Conservation (phyloP, 129 eudicot species). For the Rutidosis leptorrhynchoides region DNA sequence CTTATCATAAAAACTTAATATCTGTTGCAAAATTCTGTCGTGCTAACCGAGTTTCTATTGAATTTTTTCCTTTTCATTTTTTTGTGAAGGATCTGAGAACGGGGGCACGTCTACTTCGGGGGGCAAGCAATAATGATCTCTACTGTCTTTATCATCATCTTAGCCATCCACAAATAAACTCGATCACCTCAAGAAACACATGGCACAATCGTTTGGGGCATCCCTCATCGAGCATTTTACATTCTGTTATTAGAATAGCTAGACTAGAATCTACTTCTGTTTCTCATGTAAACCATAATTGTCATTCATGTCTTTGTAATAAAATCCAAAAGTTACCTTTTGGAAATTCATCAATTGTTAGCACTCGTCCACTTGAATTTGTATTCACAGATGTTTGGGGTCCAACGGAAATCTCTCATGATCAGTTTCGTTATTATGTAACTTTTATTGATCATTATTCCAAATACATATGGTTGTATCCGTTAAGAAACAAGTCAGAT, state of each 20-base stretch:
- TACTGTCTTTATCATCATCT: background rate
- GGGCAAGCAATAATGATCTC: background rate
- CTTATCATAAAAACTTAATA: background rate
- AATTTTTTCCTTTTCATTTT: no score
- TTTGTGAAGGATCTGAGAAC: no score
- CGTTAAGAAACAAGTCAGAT: no score
- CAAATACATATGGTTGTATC: no score
- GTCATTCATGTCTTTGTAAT: background rate
- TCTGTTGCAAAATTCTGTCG: no score
- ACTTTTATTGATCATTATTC: background rate
- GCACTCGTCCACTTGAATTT: no score
- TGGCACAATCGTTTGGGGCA: background rate
- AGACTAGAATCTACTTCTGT: background rate
- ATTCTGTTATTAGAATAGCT: background rate
- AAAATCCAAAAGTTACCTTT: background rate
- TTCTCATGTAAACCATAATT: background rate
- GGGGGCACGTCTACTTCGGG: background rate
- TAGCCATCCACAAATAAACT: background rate
- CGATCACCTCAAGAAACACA: background rate
- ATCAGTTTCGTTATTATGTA: no score
- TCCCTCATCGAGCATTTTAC: background rate
- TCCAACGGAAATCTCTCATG: no score
- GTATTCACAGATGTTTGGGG: no score
- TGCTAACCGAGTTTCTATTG: no score
- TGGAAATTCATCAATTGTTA: background rate